Evolutionary conservation across 2,329 filamentous ascomycete genomes (phyloP), one percentile per base, ranked within the genome.

Genomic region (Zymoseptoria brevis): DNA sequence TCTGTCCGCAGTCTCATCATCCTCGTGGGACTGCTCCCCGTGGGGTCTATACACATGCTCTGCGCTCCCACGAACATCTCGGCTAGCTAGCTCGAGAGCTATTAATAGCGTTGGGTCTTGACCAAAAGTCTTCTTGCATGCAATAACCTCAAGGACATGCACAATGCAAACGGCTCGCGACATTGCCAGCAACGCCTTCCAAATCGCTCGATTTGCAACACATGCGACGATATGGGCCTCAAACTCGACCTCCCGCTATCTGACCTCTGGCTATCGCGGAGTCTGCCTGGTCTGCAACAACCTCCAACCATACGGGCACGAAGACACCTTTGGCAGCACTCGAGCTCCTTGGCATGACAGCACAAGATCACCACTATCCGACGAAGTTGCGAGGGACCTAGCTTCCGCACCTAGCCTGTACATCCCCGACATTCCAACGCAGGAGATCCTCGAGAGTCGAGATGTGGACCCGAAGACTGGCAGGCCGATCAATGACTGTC

Each of bases 211-310:
- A 35, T 51, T 26, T 16, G 48, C 22, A n/a, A 50, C 22, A 24
- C n/a, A 52, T 19, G 19, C 29, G 48, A 9, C 50, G 8, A 50
- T 21, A 13, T 30, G 55, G 35, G 35, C 50, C 22, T 19, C 50
- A 16, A 24, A 45, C 4, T 45, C 54, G 35, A 49, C 41, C n/a
- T 50, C 21, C 49, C 35, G 35, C 3, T n/a, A 13, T 45, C 35
- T 45, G 13, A 45, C 13, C 13, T 45, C 35, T 45, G 35, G 35
- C 35, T 56, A 19, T 16, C 50, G 50, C 29, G 48, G 55, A 19
- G 45, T 51, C 26, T 56, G 55, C 55, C 45, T 35, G 45, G 21
- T 24, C 11, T 56, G 55, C 45, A 56, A 56, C n/a, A 56, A 52
- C 21, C 48, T 56, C 22, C 55, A 56, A 19, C 55, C 55, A 29